Evolutionary conservation across 805 yeast species (phyloP).

Genomic region (Saccharomycopsis fibuligera): DNA sequence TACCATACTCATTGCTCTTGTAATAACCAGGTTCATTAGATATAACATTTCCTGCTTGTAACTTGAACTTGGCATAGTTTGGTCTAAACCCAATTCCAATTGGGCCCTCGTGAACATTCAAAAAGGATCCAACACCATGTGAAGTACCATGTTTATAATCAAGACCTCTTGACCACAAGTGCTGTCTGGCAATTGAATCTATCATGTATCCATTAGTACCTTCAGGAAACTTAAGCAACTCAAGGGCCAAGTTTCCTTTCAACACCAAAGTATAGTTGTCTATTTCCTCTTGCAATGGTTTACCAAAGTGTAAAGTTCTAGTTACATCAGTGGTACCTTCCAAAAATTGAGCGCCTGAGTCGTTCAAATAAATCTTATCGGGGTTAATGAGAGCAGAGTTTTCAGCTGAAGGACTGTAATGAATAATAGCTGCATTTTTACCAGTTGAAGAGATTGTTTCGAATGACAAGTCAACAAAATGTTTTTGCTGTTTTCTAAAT

Average conservation of each 20-base stretch:
- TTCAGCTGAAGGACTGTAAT: conserved; percentile 62
- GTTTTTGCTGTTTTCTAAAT: conserved; percentile 46
- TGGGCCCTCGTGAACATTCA: conserved; percentile 94
- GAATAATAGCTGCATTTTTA: conserved; percentile 68
- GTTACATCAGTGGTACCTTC: conserved; percentile 98
- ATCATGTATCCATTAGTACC: conserved; percentile 70
- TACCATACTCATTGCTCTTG: conserved; percentile 83
- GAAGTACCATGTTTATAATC: conserved; percentile 95
- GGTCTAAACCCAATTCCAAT: conserved; percentile 63
- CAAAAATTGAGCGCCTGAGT: conserved; percentile 85
- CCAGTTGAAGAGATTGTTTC: conserved; percentile 76
- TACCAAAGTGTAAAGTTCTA: conserved; percentile 66
- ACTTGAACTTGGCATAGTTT: conserved; percentile 44
- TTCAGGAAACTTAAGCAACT: conserved; percentile 70
- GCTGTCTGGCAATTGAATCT: conserved; percentile 79
- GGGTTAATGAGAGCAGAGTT: conserved; percentile 58
- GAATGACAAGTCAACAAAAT: conserved; percentile 65
- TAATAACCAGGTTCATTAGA: conserved; percentile 96
- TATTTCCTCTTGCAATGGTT: conserved; percentile 51
- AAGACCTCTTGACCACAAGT: conserved; percentile 73
- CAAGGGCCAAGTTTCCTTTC: conserved; percentile 87
- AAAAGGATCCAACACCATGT: conserved; percentile 91
- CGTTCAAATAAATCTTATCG: conserved; percentile 65
- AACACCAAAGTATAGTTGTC: conserved; percentile 77
- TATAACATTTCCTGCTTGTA: conserved; percentile 62